Percentiles rank a stretch among this genome's conserved stretches.
phyloP scores from a whole-genome alignment of 495 filamentous ascomycete genomes.

The Penicillium antarcticum region DNA sequence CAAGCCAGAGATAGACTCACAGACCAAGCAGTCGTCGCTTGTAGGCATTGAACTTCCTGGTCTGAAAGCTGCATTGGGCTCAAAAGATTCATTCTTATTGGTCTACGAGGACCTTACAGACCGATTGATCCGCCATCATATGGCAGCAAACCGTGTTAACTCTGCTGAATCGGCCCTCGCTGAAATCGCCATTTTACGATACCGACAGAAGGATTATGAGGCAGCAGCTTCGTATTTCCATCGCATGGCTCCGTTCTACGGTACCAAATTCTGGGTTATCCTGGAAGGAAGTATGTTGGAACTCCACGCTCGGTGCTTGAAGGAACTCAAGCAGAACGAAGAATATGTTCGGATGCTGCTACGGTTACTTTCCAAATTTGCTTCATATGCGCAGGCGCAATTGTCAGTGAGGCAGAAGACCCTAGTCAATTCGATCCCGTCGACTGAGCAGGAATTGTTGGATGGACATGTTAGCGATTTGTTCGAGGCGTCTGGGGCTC shows the following conservation, averaged over 20 bases:
- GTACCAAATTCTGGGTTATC: constrained; percentile 71
- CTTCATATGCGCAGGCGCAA: constrained; percentile 36
- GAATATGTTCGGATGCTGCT: constrained; percentile 77
- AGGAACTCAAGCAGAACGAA: constrained; percentile 67
- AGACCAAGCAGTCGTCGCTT: constrained; percentile 37
- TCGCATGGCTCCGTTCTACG: constrained; percentile 78
- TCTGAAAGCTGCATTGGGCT: constrained; percentile 30
- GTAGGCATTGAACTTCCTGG: constrained; percentile 29
- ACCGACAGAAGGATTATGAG: constrained; percentile 62
- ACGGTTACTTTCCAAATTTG: constrained; percentile 71
- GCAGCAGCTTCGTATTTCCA: constrained; percentile 77
- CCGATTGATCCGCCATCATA: constrained; percentile 68
- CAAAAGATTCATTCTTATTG: constrained; percentile 43
- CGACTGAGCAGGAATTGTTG: constrained; percentile 52
- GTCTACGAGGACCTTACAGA: constrained; percentile 72
- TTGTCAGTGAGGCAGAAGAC: constrained; percentile 34
- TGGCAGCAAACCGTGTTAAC: constrained; percentile 70
- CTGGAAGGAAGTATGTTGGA: constrained; percentile 80
- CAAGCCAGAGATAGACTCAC: constrained; percentile 21
- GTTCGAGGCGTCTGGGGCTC: constrained; percentile 54
- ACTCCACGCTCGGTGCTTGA: constrained; percentile 81
- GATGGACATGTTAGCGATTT: constrained; percentile 65
- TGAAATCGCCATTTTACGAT: constrained; percentile 83
- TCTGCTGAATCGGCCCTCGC: constrained; percentile 74
- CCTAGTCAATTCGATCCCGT: constrained; percentile 27